Base-by-base conservation (phyloP, 2,329 filamentous ascomycete genomes). In the Botryosphaeria dothidea region DNA sequence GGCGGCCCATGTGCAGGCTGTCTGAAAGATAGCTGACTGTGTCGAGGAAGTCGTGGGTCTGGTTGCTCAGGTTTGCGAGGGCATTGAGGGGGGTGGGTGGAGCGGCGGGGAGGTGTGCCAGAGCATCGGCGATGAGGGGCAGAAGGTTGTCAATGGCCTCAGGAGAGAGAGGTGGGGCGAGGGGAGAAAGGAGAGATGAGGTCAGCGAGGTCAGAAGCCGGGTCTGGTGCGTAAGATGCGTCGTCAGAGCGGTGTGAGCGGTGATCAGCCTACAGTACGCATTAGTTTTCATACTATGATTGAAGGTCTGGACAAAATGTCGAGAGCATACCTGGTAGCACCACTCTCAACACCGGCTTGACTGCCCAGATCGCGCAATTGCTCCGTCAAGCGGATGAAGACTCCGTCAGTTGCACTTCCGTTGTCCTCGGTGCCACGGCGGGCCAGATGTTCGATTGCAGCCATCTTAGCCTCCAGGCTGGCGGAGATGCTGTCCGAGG, bases 1-100 rank as follows among this genome's bases (percentile, higher is more conserved):
- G 94, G 13, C 92, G 89, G 34, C 91, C 93, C 90, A 98, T 97
- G 78, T 98, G 94, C 36, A 99, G 83, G 3, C 92, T 93, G 75
- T 99, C 95, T 6, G 92, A 92, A 4, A 99, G 83, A 69, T 92
- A 90, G 70, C 92, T 92, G 52, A 99, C 85, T 6, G 92, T 92
- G 71, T 92, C 86, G 8, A 94, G 84, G 3, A 92, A 88, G 81
- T 91, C 88, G 17, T 85, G 84, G 17, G 92, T 86, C 17, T 87
- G 85, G 23, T 87, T 73, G 34, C 92, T 84, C 62, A 93, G 81
- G 1, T 90, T 88, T 13, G 91, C 79, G 15, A 94, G 79, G 15
- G 86, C 83, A 67, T 91, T 86, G 67, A 91, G 85, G 13, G 87
- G 85, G 65, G 89, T 86, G 11, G 85, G 77, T 1, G 88, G 88